Conservation (phyloP, 78 protist species). For the Carpediemonas membranifera region DNA sequence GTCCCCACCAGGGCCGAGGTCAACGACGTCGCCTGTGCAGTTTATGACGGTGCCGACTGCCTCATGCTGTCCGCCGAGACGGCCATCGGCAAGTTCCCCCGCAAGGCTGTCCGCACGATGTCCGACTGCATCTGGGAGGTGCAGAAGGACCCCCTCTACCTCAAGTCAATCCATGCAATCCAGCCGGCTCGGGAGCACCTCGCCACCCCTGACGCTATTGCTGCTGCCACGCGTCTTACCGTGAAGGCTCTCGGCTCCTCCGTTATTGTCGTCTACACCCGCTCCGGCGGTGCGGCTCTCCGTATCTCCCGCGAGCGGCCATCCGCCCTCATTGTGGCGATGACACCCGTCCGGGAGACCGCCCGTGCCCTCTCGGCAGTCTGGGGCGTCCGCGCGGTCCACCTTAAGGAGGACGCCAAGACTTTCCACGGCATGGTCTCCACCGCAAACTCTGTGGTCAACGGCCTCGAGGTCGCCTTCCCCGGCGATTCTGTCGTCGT, state of each 20-base stretch:
- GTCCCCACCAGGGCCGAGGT: conserved; percentile 84
- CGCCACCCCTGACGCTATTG: conserved; percentile 1
- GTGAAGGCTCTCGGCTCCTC: background rate
- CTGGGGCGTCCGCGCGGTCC: too few relatives aligned
- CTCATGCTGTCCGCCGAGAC: conserved; percentile 78
- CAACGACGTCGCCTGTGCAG: conserved; percentile 83
- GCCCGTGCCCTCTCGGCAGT: too few relatives aligned
- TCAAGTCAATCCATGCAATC: background rate
- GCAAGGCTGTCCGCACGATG: conserved; percentile 16
- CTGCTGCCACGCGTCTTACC: background rate
- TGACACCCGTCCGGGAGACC: too few relatives aligned
- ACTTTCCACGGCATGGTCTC: too few relatives aligned
- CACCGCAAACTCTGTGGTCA: too few relatives aligned
- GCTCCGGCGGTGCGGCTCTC: too few relatives aligned
- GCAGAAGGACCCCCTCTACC: background rate
- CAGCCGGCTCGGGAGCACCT: too few relatives aligned
- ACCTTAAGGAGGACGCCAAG: too few relatives aligned
- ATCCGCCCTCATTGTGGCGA: too few relatives aligned
- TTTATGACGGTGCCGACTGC: conserved; percentile 75
- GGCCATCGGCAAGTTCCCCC: conserved; percentile 43
- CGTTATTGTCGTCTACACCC: background rate
- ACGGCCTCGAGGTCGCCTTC: too few relatives aligned
- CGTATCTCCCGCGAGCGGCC: too few relatives aligned
- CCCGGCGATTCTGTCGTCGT: too few relatives aligned
- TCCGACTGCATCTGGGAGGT: background rate